Evolutionary conservation across 805 yeast genomes (phyloP).

Genomic region (Yamadazyma endophytica): DNA sequence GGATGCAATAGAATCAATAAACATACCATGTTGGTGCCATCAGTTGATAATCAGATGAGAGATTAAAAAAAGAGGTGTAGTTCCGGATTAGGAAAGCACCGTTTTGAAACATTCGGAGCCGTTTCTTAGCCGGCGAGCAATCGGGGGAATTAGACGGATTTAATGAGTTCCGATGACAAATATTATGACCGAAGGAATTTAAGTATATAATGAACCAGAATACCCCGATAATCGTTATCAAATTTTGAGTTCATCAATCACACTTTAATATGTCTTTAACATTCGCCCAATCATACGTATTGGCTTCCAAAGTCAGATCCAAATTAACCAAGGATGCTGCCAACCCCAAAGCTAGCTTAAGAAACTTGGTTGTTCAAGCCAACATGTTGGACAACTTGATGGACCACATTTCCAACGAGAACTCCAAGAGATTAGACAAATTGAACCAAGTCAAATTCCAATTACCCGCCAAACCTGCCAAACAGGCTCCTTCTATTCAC

Average conservation of each 20-base stretch:
- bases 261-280: conserved; percentile 13
- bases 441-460: conserved; percentile 10
- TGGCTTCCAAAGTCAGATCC: conserved; percentile 61
- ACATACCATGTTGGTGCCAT: conserved; percentile 1
- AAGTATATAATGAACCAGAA: conserved; percentile 6
- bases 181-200: conserved; percentile 1
- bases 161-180: no score
- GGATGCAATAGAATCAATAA: neutral
- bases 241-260: neutral
- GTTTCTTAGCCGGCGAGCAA: no score
- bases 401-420: conserved; percentile 41
- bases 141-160: no score
- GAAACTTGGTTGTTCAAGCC: conserved; percentile 64
- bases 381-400: conserved; percentile 63
- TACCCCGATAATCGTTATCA: conserved; percentile 1
- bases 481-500: conserved; percentile 6
- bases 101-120: no score
- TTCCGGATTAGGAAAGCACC: conserved; percentile 1
- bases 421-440: conserved; percentile 20
- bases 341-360: conserved; percentile 51
- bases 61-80: neutral
- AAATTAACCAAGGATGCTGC: conserved; percentile 63
- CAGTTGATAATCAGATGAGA: neutral
- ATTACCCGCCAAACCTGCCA: conserved; percentile 11
- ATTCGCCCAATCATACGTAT: conserved; percentile 52